phyloP scores from a whole-genome alignment of 352 stramenopile species.

The Albugo candida region DNA sequence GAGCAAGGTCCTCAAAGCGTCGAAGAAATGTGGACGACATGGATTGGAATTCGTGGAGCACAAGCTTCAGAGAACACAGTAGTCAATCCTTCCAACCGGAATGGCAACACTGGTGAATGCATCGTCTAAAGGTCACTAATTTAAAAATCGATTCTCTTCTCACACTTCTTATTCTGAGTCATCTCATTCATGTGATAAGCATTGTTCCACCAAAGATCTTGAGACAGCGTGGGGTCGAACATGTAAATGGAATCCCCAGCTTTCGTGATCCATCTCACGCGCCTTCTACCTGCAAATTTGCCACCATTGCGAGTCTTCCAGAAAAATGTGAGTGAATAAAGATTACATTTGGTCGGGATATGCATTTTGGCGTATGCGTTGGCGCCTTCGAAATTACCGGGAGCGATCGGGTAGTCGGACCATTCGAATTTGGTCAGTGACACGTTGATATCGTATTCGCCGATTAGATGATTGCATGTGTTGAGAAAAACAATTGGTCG shows the following conservation, averaged over 20 bases:
- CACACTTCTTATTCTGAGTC: too few relatives aligned
- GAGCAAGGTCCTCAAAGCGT: slow-evolving; percentile 47
- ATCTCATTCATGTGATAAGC: too few relatives aligned
- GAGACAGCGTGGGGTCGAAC: background rate
- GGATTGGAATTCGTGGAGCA: slow-evolving; percentile 61
- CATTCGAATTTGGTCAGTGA: slow-evolving; percentile 57
- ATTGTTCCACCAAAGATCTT: too few relatives aligned
- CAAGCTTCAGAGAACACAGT: slow-evolving; percentile 35
- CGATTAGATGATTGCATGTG: slow-evolving; percentile 82
- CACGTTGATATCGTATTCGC: slow-evolving; percentile 64
- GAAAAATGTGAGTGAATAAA: slow-evolving; percentile 74
- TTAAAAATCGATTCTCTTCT: too few relatives aligned
- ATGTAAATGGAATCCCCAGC: slow-evolving; percentile 49
- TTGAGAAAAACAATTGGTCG: slow-evolving; percentile 70
- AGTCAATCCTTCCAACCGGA: background rate
- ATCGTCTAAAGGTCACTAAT: background rate
- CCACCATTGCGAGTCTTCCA: slow-evolving; percentile 55
- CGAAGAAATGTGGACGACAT: slow-evolving; percentile 72
- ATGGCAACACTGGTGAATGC: background rate
- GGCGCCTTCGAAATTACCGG: slow-evolving; percentile 40
- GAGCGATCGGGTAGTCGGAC: slow-evolving; percentile 63
- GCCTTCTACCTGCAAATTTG: slow-evolving; percentile 50
- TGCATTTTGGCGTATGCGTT: slow-evolving; percentile 60
- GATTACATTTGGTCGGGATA: slow-evolving; percentile 71
- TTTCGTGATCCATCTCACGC: slow-evolving; percentile 24